Percentiles rank a stretch among this genome's conserved stretches.
phyloP scores from a whole-genome alignment of 2,329 filamentous ascomycete genomes.

The Xylaria sp. region DNA sequence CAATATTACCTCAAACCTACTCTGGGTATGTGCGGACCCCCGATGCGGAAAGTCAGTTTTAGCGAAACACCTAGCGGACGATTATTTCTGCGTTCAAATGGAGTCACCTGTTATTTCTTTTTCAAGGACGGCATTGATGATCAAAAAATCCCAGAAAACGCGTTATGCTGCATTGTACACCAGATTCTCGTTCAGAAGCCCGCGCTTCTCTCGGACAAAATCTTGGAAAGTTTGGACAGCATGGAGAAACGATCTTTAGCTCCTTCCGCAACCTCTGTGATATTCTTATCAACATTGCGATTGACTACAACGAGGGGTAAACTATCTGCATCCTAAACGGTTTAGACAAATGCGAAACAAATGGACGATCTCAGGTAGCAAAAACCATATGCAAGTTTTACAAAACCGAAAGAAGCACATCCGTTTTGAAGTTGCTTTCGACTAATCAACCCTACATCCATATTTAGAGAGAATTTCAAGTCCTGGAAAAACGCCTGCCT shows the following conservation, averaged over 20 bases:
- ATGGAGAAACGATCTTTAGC: conserved; percentile 27
- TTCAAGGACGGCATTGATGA: conserved; percentile 56
- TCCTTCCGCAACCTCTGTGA: conserved; percentile 44
- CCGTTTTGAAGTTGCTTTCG: conserved; percentile 21
- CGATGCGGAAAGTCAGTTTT: conserved; percentile 58
- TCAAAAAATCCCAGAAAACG: conserved; percentile 30
- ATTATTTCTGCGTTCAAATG: conserved; percentile 32
- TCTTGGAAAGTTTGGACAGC: conserved; percentile 37
- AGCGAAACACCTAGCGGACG: conserved; percentile 50
- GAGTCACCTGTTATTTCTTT: conserved; percentile 55
- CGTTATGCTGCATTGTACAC: conserved; percentile 42
- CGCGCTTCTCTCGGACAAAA: conserved; percentile 38
- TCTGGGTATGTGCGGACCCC: conserved; percentile 46
- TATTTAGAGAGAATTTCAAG: conserved; percentile 5
- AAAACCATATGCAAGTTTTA: neutral
- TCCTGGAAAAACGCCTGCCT: neutral
- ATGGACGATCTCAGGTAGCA: neutral
- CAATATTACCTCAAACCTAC: conserved; percentile 32
- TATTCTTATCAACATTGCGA: neutral
- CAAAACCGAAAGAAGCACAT: neutral
- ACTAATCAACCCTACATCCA: conserved; percentile 12
- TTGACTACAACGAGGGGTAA: conserved; percentile 9
- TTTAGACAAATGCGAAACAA: conserved; percentile 21
- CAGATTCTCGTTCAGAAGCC: conserved; percentile 50
- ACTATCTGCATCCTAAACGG: conserved; percentile 27